Evolutionary conservation across 2,329 filamentous ascomycete species (phyloP).

Genomic region (Stagonosporopsis cucurbitacearum): DNA sequence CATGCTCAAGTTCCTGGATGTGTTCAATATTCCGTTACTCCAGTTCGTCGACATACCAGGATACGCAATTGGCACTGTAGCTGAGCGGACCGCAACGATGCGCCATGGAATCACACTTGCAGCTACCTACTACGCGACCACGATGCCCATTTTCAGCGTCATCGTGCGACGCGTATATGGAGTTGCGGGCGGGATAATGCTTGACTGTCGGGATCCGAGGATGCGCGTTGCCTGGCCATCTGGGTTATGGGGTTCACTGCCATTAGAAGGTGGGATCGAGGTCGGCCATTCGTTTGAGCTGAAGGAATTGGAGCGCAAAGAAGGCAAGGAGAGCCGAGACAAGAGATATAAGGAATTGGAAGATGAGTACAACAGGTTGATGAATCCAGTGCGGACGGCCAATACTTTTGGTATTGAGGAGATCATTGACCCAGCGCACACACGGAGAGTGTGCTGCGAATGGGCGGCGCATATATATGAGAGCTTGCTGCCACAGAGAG

Average conservation of each 20-base stretch:
- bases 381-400: conserved; percentile 70
- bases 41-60: conserved; percentile 69
- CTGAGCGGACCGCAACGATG: conserved; percentile 69
- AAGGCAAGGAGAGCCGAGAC: conserved; percentile 56
- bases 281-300: conserved; percentile 68
- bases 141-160: conserved; percentile 68
- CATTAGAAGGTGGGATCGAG: conserved; percentile 69
- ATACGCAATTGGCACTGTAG: conserved; percentile 68
- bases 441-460: conserved; percentile 60
- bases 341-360: conserved; percentile 64
- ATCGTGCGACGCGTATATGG: conserved; percentile 67
- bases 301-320: conserved; percentile 59
- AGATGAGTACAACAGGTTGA: conserved; percentile 65
- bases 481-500: conserved; percentile 57
- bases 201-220: conserved; percentile 66
- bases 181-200: conserved; percentile 69
- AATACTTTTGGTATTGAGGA: conserved; percentile 70
- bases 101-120: conserved; percentile 67
- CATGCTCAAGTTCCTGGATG: conserved; percentile 68
- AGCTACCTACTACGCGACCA: conserved; percentile 68
- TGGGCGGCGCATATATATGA: conserved; percentile 66
- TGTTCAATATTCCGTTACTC: conserved; percentile 69
- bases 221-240: conserved; percentile 69
- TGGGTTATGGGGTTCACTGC: conserved; percentile 67
- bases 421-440: conserved; percentile 68